These are phyloP conservation scores for Geranium brycei DNA, from an alignment of 345 rosid genomes.

Conservation along the genomic window DNA sequence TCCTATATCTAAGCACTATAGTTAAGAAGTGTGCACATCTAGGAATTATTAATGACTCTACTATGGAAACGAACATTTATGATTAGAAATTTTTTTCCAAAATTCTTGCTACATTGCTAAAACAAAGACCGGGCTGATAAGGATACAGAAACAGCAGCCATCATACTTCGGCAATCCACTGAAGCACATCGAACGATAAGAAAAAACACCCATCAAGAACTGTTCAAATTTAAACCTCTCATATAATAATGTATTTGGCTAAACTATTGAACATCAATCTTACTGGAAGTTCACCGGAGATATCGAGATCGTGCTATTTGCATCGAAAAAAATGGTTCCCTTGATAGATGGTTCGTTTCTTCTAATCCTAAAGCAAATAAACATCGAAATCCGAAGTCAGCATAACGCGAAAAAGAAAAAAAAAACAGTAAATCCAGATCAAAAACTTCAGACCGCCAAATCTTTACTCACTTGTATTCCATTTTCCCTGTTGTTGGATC, in stretches of 20 bases:
- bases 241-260: conserved; percentile 1
- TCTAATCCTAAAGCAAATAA: conserved; percentile 46
- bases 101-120: neutral
- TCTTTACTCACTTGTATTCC: conserved; percentile 66
- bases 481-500: conserved; percentile 96
- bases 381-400: neutral
- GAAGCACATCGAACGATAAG: conserved; percentile 16
- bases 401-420: neutral
- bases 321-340: conserved; percentile 67
- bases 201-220: neutral
- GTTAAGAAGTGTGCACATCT: conserved; percentile 29
- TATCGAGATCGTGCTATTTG: conserved; percentile 60
- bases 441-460: neutral
- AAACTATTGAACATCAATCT: conserved; percentile 12
- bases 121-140: conserved; percentile 1
- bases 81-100: neutral
- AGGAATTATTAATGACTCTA: neutral
- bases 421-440: neutral
- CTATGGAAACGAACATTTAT: neutral
- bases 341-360: conserved; percentile 75
- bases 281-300: conserved; percentile 97
- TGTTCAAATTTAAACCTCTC: conserved; percentile 1
- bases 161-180: conserved; percentile 91
- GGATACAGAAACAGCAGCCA: conserved; percentile 99
- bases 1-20: conserved; percentile 50